Evolutionary conservation across 371 early-diverging fungal species (phyloP), one percentile per base, ranked within the genome.

Genomic region (Mucor lusitanicus): DNA sequence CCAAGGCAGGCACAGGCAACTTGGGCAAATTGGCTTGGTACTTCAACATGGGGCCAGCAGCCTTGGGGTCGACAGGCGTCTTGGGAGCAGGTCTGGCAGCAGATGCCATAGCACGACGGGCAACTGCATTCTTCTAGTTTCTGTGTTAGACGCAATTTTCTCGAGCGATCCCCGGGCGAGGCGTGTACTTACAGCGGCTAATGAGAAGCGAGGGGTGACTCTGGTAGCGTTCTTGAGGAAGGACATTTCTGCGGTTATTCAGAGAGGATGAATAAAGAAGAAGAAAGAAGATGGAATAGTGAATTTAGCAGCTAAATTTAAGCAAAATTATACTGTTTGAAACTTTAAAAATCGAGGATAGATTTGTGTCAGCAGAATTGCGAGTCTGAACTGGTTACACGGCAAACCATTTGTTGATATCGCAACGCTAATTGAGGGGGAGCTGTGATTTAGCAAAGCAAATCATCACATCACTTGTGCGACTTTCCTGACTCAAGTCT

Each of bases 1-100:
- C 73, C 28, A 98, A 86, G 39, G 89, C 86, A 27, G 99, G 98
- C 19, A 98, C 94, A 21, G 97, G 97, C 12, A 97, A 88, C 68
- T 88, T 90, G 56, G 93, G 93, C 46, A 97, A 84, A 58, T 82
- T 83, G 23, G 70, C 79, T 74, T 94, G 92, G 67, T 88, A 88
- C 23, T 83, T 84, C 59, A 85, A 72, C 81, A 90, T 85, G 32
- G 88, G 89, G 1, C 88, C 88, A 33, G 79, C 74, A 44, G 83
- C 83, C 19, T 68, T 69, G 27, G 80, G 59, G 40, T 83, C 83
- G 23, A 80, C 68, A 32, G 83, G 80, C 6, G 83, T 83, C 69
- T 83, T 83, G 61, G 82, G 82, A 25, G 13, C 57, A 53, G 48
- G 64, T 33, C 64, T 69, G 40, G 59, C 64, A 59, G 64, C 35